phyloP scores from a whole-genome alignment of 2,329 filamentous ascomycete species.

The Neopestalotiopsis sp. region DNA sequence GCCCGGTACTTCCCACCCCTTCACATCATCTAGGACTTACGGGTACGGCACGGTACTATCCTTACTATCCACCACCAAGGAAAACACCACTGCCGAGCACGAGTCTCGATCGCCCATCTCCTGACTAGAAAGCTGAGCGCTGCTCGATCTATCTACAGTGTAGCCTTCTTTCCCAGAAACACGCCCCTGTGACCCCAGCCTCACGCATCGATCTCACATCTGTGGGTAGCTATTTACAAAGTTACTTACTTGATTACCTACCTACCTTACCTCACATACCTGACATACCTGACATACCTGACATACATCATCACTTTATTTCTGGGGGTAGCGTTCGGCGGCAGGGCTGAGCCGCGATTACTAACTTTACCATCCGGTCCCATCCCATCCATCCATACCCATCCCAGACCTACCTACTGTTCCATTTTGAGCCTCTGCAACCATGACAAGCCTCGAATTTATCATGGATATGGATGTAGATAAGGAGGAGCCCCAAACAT shows the following conservation, averaged over 20 bases:
- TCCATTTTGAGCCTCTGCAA: conserved; percentile 46
- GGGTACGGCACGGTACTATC: conserved; percentile 24
- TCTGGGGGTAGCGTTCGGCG: conserved; percentile 27
- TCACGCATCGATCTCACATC: conserved; percentile 24
- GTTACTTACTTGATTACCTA: conserved; percentile 21
- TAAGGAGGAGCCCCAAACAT: conserved; percentile 43
- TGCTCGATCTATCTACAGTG: conserved; percentile 24
- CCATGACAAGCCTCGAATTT: conserved; percentile 60
- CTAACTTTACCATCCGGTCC: conserved; percentile 29
- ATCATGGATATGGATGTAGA: conserved; percentile 63
- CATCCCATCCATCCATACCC: neutral
- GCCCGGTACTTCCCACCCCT: conserved; percentile 38
- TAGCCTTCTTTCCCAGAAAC: conserved; percentile 36
- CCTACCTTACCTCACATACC: neutral
- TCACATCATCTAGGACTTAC: conserved; percentile 38
- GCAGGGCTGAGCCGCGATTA: conserved; percentile 36
- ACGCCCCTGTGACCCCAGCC: conserved; percentile 32
- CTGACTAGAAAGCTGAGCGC: conserved; percentile 40
- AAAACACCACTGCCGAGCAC: conserved; percentile 33
- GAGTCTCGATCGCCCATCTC: conserved; percentile 31
- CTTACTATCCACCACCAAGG: conserved; percentile 30
- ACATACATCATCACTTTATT: conserved; percentile 30
- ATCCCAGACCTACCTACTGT: conserved; percentile 31
- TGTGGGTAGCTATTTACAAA: conserved; percentile 31
- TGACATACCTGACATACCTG: too few relatives aligned